Percentiles rank a stretch among this genome's conserved stretches.
Evolutionary conservation across 2,329 filamentous ascomycete genomes (phyloP).

Genomic region (Plectosphaerella cucumerina): DNA sequence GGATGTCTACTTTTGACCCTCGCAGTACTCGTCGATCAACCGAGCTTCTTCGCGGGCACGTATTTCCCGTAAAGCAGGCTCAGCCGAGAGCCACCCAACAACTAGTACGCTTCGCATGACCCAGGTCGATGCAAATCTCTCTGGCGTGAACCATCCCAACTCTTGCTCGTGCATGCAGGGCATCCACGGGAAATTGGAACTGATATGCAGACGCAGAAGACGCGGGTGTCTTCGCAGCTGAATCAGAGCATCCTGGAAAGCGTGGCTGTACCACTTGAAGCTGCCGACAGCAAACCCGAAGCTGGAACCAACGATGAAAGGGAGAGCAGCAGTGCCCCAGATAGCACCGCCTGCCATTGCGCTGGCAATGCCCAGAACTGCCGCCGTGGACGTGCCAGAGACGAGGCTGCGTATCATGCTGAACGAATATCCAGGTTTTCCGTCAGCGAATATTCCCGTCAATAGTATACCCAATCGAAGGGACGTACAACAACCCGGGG

Average conservation of each 20-base stretch:
- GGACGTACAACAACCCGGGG: not conserved
- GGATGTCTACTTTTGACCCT: not conserved
- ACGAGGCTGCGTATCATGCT: not conserved
- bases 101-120: conserved; percentile 15
- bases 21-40: conserved; percentile 8
- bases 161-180: conserved; percentile 6
- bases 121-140: conserved; percentile 12
- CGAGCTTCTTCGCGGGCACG: conserved; percentile 11
- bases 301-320: conserved; percentile 15
- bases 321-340: conserved; percentile 16
- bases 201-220: conserved; percentile 15
- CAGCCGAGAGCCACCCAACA: conserved; percentile 16
- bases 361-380: not conserved
- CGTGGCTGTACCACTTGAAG: conserved; percentile 12
- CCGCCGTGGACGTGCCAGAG: not conserved
- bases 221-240: conserved; percentile 15
- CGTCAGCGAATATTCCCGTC: not conserved
- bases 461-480: not conserved
- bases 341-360: conserved; percentile 2
- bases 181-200: conserved; percentile 17
- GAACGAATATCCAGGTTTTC: too few relatives aligned
- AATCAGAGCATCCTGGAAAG: conserved; percentile 12
- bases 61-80: conserved; percentile 15
- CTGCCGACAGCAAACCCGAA: conserved; percentile 16
- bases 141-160: conserved; percentile 8